Conservation (phyloP, 169 alveolate genomes). For the Plasmodium vivax region DNA sequence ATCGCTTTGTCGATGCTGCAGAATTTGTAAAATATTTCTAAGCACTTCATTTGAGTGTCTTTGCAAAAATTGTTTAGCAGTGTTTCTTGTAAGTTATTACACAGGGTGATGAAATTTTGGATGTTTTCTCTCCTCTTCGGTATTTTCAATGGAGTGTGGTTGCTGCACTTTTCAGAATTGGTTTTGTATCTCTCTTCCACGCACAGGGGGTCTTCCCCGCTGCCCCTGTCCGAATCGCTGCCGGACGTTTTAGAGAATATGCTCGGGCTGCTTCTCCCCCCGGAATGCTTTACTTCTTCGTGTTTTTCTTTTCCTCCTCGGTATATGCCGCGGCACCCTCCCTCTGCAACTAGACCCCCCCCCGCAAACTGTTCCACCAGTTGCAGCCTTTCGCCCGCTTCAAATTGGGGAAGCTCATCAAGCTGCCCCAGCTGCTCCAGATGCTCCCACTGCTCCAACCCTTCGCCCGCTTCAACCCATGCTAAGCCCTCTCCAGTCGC, state of each 20-base stretch:
- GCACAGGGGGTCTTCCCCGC: not conserved
- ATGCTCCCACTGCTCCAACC: not conserved
- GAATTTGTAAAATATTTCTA: slow-evolving; percentile 55
- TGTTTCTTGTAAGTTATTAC: slow-evolving; percentile 74
- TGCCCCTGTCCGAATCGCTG: not conserved
- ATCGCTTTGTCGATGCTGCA: slow-evolving; percentile 51
- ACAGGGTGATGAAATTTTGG: slow-evolving; percentile 44
- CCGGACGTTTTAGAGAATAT: not conserved
- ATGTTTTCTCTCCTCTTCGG: slow-evolving; percentile 7
- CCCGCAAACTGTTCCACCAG: not conserved
- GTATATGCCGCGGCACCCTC: too few species aligned
- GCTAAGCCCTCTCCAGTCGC: not conserved
- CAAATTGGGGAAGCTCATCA: not conserved
- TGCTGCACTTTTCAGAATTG: not conserved
- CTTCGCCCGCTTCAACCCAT: not conserved
- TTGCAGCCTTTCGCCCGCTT: not conserved
- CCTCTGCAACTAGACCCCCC: not conserved
- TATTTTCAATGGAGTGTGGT: not conserved
- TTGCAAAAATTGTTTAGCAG: slow-evolving; percentile 52
- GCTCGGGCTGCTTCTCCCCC: not conserved
- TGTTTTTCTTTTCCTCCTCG: not conserved
- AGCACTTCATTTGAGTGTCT: slow-evolving; percentile 70
- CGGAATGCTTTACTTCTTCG: not conserved
- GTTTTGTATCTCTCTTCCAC: not conserved
- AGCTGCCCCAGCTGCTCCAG: not conserved